Evolutionary conservation across 208 protist species (phyloP).

Genomic region (Trypanosoma scelopori): DNA sequence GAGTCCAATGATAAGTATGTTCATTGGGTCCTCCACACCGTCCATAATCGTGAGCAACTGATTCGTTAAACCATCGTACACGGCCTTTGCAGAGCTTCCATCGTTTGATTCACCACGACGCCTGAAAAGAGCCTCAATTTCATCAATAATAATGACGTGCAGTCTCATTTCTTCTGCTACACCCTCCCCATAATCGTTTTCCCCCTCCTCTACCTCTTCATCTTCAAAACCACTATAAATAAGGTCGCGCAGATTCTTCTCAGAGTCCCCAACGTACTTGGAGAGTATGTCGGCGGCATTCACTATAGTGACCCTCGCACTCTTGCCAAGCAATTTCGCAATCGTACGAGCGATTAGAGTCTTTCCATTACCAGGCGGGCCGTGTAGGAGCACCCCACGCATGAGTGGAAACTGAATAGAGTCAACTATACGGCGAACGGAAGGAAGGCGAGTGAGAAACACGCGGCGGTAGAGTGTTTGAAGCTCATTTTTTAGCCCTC

Average conservation of each 20-base stretch:
- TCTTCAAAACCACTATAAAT: constrained; percentile 92
- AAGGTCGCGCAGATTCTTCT: constrained; percentile 98
- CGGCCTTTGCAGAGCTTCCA: constrained; percentile 93
- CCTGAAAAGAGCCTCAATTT: constrained; percentile 99
- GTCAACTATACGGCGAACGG: constrained; percentile 53
- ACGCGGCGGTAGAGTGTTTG: constrained; percentile 97
- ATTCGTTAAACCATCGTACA: constrained; percentile 99
- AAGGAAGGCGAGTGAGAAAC: constrained; percentile 96
- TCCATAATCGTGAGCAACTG: constrained; percentile 96
- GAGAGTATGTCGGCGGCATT: constrained; percentile 98
- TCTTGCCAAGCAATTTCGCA: constrained; percentile 94
- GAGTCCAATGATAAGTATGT: constrained; percentile 95
- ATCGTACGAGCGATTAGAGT: constrained; percentile 99
- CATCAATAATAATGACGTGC: constrained; percentile 99
- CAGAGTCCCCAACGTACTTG: constrained; percentile 99
- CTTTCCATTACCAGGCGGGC: constrained; percentile 99
- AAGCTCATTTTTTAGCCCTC: constrained; percentile 95
- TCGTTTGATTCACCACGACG: constrained; percentile 82
- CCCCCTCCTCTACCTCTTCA: constrained; percentile 2
- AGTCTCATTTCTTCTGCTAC: constrained; percentile 87
- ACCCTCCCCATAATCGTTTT: constrained; percentile 10
- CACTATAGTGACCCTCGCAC: constrained; percentile 82
- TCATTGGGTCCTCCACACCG: constrained; percentile 72
- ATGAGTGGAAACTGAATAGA: constrained; percentile 96
- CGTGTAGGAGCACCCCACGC: constrained; percentile 98